These are phyloP conservation scores for Neofusicoccum ribis DNA, from an alignment of 2,329 filamentous ascomycete genomes.

Conservation along the genomic window DNA sequence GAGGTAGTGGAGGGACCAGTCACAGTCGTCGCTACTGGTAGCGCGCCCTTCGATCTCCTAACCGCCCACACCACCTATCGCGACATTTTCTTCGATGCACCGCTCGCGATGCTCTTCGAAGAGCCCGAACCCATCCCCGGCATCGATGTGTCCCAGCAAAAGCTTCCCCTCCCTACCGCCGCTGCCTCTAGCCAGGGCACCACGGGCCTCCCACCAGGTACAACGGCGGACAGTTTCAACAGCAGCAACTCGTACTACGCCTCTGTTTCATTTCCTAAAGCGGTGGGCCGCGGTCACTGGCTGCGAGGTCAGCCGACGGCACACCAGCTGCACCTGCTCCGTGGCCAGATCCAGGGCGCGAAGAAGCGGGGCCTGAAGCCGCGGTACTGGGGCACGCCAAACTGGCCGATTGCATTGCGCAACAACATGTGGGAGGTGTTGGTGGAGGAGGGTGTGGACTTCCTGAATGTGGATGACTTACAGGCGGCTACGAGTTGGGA, in stretches of 20 bases:
- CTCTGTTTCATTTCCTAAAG: constrained; percentile 56
- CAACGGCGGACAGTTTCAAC: constrained; percentile 50
- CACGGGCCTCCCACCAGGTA: constrained; percentile 40
- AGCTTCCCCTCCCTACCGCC: background rate
- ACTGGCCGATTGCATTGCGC: constrained; percentile 55
- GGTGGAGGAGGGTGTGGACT: constrained; percentile 54
- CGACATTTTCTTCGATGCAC: constrained; percentile 59
- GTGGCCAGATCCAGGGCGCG: constrained; percentile 54
- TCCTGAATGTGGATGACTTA: constrained; percentile 61
- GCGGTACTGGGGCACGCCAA: constrained; percentile 58
- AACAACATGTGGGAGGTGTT: constrained; percentile 58
- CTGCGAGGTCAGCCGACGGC: constrained; percentile 50
- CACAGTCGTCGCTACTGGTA: constrained; percentile 56
- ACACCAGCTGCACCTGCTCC: constrained; percentile 48
- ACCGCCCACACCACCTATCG: constrained; percentile 49
- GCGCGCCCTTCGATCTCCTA: constrained; percentile 52
- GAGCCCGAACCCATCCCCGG: constrained; percentile 8
- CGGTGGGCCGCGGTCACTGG: constrained; percentile 39
- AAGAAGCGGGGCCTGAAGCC: constrained; percentile 55
- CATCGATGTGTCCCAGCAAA: background rate
- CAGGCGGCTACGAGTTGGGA: constrained; percentile 48
- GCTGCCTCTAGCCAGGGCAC: constrained; percentile 45
- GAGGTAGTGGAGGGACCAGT: constrained; percentile 45
- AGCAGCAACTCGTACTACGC: constrained; percentile 69
- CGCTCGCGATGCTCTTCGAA: constrained; percentile 42